Evolutionary conservation across 306 rosid species (phyloP).

Genomic region (Citrullus mucosospermus): DNA sequence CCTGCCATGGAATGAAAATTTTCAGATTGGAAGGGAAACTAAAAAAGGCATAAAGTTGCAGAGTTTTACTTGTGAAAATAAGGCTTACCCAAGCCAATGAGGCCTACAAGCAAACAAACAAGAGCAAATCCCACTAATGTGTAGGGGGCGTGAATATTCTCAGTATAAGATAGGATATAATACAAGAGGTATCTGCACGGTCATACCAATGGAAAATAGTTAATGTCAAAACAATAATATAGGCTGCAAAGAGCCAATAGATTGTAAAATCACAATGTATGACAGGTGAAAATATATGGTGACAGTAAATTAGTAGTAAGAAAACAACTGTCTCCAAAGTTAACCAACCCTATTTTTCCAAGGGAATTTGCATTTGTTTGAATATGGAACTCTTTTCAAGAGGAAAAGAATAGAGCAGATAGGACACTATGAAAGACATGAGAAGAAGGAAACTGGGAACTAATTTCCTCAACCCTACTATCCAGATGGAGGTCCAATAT

Average conservation of each 20-base stretch:
- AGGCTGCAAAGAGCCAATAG: background rate
- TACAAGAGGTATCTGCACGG: conserved; percentile 69
- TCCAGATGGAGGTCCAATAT: background rate
- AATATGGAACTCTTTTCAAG: background rate
- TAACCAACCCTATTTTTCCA: background rate
- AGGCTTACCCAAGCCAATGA: conserved; percentile 71
- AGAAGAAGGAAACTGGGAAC: background rate
- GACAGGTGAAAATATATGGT: background rate
- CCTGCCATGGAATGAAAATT: conserved; percentile 35
- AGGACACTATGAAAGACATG: background rate
- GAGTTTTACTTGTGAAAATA: background rate
- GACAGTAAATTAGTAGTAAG: background rate
- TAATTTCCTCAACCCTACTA: background rate
- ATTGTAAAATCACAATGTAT: background rate
- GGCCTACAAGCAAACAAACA: conserved; percentile 52
- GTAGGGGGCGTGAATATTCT: conserved; percentile 37
- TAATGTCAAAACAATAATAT: conserved; percentile 10
- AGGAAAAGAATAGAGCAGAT: background rate
- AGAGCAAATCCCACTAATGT: conserved; percentile 42
- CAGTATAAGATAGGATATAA: conserved; percentile 48
- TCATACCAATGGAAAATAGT: conserved; percentile 17
- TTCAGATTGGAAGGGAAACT: conserved; percentile 8
- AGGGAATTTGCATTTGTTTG: background rate
- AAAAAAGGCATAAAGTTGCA: conserved; percentile 9
- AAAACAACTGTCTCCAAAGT: background rate